Conservation (phyloP, 768 basidiomycete genomes). For the Podaxis pistillaris region DNA sequence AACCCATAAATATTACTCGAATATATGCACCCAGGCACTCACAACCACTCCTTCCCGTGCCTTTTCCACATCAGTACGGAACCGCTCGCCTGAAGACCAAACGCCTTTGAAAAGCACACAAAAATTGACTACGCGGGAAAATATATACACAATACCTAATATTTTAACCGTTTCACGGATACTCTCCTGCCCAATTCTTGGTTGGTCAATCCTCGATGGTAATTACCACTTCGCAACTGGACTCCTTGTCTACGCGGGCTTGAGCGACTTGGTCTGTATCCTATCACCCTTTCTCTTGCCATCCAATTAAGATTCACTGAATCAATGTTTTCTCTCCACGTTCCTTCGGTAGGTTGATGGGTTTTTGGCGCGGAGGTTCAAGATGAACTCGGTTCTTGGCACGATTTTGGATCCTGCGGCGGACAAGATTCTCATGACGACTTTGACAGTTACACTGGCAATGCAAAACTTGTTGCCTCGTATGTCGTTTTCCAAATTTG, state of each 20-base stretch:
- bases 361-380: constrained; percentile 81
- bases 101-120: constrained; percentile 18
- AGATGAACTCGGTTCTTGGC: constrained; percentile 89
- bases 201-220: constrained; percentile 82
- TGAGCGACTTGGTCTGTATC: constrained; percentile 80
- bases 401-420: constrained; percentile 96
- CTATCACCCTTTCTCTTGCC: not conserved
- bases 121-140: constrained; percentile 57
- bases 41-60: constrained; percentile 1
- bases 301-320: not conserved
- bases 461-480: constrained; percentile 83
- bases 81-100: constrained; percentile 15
- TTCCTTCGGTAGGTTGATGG: constrained; percentile 72
- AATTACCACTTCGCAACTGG: constrained; percentile 80
- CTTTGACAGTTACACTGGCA: constrained; percentile 82
- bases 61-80: constrained; percentile 23
- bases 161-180: constrained; percentile 86
- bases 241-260: constrained; percentile 86
- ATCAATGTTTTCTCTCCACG: not conserved
- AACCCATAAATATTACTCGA: no score
- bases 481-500: constrained; percentile 34
- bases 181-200: constrained; percentile 85
- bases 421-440: constrained; percentile 95
- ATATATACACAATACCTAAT: constrained; percentile 95
- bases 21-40: not conserved